Conservation (phyloP, 2,329 filamentous ascomycete genomes). For the Penicillium sp. region DNA sequence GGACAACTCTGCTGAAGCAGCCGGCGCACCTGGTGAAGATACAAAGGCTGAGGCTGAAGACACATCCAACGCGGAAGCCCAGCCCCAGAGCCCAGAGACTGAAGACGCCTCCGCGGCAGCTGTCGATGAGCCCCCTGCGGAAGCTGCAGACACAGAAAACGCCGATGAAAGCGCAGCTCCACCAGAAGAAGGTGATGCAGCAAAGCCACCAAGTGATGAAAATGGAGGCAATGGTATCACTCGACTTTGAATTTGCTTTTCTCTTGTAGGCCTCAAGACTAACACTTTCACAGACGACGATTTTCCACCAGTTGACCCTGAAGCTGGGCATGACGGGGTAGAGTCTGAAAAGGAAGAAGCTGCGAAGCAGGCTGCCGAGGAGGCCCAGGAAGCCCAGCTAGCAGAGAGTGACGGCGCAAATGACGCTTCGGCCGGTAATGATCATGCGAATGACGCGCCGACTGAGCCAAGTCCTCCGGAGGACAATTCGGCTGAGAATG, state of each 20-base stretch:
- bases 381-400: constrained; percentile 22
- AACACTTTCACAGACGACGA: constrained; percentile 24
- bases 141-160: constrained; percentile 14
- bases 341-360: constrained; percentile 31
- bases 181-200: constrained; percentile 9
- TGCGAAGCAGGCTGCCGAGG: constrained; percentile 28
- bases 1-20: constrained; percentile 12
- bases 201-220: constrained; percentile 10
- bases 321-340: constrained; percentile 26
- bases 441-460: constrained; percentile 1
- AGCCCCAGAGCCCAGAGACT: constrained; percentile 14
- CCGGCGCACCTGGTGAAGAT: constrained; percentile 18
- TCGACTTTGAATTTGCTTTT: not conserved
- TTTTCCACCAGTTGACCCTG: constrained; percentile 30
- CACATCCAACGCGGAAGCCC: constrained; percentile 15
- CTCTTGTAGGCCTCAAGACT: not conserved
- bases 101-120: constrained; percentile 11
- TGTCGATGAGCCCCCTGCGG: constrained; percentile 12
- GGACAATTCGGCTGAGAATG: constrained; percentile 5
- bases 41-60: constrained; percentile 20
- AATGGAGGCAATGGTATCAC: constrained; percentile 21
- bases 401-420: constrained; percentile 6
- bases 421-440: constrained; percentile 6
- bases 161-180: constrained; percentile 11
- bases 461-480: constrained; percentile 3